phyloP scores from a whole-genome alignment of 2,329 filamentous ascomycete genomes.

The Aspergillus hiratsukae region DNA sequence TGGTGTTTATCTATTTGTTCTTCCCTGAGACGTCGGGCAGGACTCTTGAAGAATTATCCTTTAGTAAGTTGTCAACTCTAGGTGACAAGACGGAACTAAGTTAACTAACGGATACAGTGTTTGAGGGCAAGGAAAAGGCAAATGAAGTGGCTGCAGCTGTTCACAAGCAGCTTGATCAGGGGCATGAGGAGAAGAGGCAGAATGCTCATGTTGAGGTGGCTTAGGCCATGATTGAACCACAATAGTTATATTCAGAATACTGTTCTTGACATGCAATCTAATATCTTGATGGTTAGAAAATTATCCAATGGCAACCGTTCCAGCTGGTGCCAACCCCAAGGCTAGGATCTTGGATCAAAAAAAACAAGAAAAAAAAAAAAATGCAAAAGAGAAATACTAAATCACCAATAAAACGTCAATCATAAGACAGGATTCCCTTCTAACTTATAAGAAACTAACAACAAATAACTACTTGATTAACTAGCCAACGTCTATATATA shows the following conservation, averaged over 20 bases:
- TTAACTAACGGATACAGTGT: constrained; percentile 29
- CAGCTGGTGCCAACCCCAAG: too few relatives aligned
- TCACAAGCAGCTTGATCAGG: constrained; percentile 31
- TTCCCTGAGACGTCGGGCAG: constrained; percentile 42
- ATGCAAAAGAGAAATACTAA: too few relatives aligned
- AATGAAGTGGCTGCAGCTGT: constrained; percentile 35
- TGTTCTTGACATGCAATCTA: too few relatives aligned
- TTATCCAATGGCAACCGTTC: too few relatives aligned
- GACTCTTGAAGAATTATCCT: constrained; percentile 45
- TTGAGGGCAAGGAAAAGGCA: constrained; percentile 34
- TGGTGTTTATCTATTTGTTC: constrained; percentile 42
- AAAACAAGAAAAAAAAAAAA: too few relatives aligned
- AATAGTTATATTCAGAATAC: not conserved
- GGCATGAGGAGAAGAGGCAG: constrained; percentile 7
- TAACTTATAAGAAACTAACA: too few relatives aligned
- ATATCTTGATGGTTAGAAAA: too few relatives aligned
- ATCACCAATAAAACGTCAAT: too few relatives aligned
- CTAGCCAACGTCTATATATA: too few relatives aligned
- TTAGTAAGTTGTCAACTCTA: constrained; percentile 31
- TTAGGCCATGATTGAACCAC: not conserved
- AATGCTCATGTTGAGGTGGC: constrained; percentile 6
- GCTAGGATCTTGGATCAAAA: too few relatives aligned
- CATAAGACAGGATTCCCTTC: too few relatives aligned
- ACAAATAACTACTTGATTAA: too few relatives aligned
- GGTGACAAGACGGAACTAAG: not conserved